Evolutionary conservation across 1,284 basidiomycete species (phyloP).

Genomic region (Ustilago curta): DNA sequence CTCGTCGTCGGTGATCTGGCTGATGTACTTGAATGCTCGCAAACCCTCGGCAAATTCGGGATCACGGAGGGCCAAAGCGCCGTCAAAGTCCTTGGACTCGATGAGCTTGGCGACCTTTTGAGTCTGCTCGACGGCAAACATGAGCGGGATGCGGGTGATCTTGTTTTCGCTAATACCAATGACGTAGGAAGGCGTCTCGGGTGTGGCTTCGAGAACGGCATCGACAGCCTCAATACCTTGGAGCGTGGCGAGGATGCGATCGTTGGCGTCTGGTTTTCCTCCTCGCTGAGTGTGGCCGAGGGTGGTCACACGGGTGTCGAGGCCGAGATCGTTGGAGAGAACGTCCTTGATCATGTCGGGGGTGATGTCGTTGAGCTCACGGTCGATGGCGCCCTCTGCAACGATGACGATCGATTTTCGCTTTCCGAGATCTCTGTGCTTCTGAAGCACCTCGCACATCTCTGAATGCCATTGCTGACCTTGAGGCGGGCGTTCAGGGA

Average conservation of each 20-base stretch:
- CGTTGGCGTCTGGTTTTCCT: constrained; percentile 89
- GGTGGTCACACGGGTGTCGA: constrained; percentile 97
- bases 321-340: constrained; percentile 83
- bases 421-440: constrained; percentile 93
- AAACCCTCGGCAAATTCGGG: constrained; percentile 90
- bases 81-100: constrained; percentile 83
- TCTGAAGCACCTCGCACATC: constrained; percentile 87
- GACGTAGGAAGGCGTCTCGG: constrained; percentile 94
- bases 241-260: constrained; percentile 91
- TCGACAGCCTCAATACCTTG: constrained; percentile 95
- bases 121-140: constrained; percentile 90
- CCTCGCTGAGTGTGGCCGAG: constrained; percentile 97
- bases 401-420: constrained; percentile 98
- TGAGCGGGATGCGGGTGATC: constrained; percentile 87
- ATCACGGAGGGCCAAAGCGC: constrained; percentile 88
- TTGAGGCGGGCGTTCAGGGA: constrained; percentile 89
- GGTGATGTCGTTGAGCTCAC: constrained; percentile 86
- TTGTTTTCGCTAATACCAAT: constrained; percentile 97
- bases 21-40: constrained; percentile 78
- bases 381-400: constrained; percentile 93
- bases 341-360: constrained; percentile 91
- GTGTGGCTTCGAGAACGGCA: constrained; percentile 86
- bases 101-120: constrained; percentile 87
- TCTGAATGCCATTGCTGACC: constrained; percentile 86
- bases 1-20: constrained; percentile 73